phyloP scores from a whole-genome alignment of 352 stramenopile genomes.

The Phytophthora rubi region DNA sequence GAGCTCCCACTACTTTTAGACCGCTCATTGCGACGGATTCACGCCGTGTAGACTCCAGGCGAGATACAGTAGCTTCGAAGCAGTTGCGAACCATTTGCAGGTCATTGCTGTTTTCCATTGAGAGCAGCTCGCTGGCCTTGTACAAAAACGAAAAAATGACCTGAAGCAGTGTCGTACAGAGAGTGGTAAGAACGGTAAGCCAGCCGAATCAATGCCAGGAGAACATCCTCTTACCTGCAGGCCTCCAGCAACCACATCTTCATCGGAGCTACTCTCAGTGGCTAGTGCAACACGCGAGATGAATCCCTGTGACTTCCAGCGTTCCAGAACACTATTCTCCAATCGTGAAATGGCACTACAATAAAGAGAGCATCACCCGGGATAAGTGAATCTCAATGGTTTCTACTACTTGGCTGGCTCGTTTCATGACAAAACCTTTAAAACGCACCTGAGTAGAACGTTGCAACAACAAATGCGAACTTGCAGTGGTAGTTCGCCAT shows the following conservation, averaged over 20 bases:
- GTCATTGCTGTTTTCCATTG: slow-evolving; percentile 24
- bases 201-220: neutral
- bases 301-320: slow-evolving; percentile 34
- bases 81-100: slow-evolving; percentile 33
- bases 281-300: slow-evolving; percentile 28
- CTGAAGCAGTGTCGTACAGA: slow-evolving; percentile 19
- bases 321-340: slow-evolving; percentile 24
- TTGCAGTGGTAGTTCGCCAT: slow-evolving; percentile 40
- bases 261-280: slow-evolving; percentile 26
- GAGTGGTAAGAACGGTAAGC: slow-evolving; percentile 11
- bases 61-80: slow-evolving; percentile 31
- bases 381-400: neutral
- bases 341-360: slow-evolving; percentile 38
- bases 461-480: slow-evolving; percentile 74
- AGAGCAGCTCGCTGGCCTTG: slow-evolving; percentile 38
- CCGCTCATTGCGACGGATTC: slow-evolving; percentile 56
- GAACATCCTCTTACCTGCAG: slow-evolving; percentile 35
- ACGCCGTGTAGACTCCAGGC: slow-evolving; percentile 28
- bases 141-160: slow-evolving; percentile 60
- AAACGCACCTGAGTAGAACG: slow-evolving; percentile 60
- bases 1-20: slow-evolving; percentile 60
- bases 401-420: neutral
- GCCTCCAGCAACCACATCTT: slow-evolving; percentile 32
- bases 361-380: neutral
- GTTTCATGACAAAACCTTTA: neutral